Evolutionary conservation across 1,139 yeast species (phyloP), one percentile per base, ranked within the genome.

Genomic region (Blastobotrys illinoisensis): DNA sequence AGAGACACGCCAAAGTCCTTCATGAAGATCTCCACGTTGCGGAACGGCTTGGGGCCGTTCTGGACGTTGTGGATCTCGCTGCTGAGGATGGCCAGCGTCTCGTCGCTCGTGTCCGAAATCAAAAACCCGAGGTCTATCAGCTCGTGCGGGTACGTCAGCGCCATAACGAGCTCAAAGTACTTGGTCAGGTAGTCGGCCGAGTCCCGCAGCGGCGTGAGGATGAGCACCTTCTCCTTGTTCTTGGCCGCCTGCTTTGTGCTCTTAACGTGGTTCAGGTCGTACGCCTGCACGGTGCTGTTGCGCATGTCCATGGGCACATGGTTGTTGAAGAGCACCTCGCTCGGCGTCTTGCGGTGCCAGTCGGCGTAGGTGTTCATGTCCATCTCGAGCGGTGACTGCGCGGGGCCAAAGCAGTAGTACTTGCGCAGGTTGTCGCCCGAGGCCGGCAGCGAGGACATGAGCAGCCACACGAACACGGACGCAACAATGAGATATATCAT

Each of bases 61-160:
- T 69, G 72, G 19, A 67, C 57, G 28, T 61, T 58, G 24, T 62
- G 61, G 13, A 69, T 59, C 52, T 66, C 67, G 20, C 82, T 83
- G 60, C 85, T 79, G 18, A 88, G 78, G 1, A 85, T 78, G 55
- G 85, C 85, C 62, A 86, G 70, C 0, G 97, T 88, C 49, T 76
- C 77, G 66, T 88, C 96, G 3, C 53, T 77, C 80, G 59, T 84
- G 70, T 89, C 97, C 53, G 93, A 85, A 5, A 89, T 93, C 65
- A 93, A 90, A 67, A 93, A 91, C 0, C 98, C 98, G 55, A 93
- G 77, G 61, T 91, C 95, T 52, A 91, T 79, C 62, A 88, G 79
- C 50, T 82, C 83, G 69, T 93, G 88, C 57, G 96, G 97, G 69
- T 93, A 93, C n/a, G 83, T 75, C 64, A 93, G 73, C 60, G 78